These are phyloP conservation scores for Ceratocystis eucalypticola DNA, from an alignment of 2,329 filamentous ascomycete genomes.

Conservation along the genomic window DNA sequence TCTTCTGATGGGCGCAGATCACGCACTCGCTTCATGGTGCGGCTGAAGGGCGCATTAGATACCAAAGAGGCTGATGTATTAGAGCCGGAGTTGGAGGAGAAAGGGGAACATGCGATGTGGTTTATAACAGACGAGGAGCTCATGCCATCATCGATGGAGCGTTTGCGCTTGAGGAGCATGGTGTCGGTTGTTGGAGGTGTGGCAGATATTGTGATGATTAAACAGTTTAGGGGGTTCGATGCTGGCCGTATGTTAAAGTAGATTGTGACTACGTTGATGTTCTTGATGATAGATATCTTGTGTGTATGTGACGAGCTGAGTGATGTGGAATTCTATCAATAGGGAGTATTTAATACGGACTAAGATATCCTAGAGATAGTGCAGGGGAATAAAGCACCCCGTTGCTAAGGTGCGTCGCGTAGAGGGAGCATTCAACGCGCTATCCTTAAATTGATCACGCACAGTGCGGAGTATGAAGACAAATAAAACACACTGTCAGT, in stretches of 20 bases:
- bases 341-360: too few species aligned
- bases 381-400: background rate
- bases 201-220: background rate
- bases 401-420: constrained; percentile 12
- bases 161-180: constrained; percentile 51
- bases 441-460: constrained; percentile 12
- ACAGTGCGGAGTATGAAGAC: constrained; percentile 1
- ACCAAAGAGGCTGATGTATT: constrained; percentile 17
- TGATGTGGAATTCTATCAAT: too few species aligned
- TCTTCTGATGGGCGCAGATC: constrained; percentile 44
- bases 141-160: constrained; percentile 41
- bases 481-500: background rate
- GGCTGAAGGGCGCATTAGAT: constrained; percentile 26
- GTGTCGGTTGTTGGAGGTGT: background rate
- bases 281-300: too few species aligned
- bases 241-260: too few species aligned
- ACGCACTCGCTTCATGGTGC: constrained; percentile 49
- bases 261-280: background rate
- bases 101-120: background rate
- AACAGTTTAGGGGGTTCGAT: too few species aligned
- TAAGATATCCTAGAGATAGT: too few species aligned
- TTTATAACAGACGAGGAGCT: constrained; percentile 25
- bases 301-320: too few species aligned
- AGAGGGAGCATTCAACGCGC: background rate
- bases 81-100: background rate